These are phyloP conservation scores for Cladochytrium replicatum DNA, from an alignment of 192 early-diverging fungal genomes.

Conservation along the genomic window DNA sequence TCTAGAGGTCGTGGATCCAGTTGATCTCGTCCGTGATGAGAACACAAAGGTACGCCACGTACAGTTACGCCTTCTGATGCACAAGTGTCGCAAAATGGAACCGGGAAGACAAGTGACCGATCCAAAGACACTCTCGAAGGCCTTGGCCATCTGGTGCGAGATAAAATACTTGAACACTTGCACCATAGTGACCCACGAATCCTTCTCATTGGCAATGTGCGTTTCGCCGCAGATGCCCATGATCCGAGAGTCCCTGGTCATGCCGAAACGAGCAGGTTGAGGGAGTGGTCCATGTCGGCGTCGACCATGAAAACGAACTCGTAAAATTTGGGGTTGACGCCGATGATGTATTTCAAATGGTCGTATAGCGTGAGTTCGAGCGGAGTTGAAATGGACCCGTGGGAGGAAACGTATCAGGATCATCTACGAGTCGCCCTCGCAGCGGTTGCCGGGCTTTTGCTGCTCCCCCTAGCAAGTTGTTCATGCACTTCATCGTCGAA, in stretches of 20 bases:
- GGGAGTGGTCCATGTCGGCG: conserved; percentile 86
- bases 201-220: conserved; percentile 79
- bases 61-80: no score
- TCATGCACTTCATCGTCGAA: conserved; percentile 51
- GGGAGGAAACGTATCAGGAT: conserved; percentile 96
- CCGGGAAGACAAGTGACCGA: conserved; percentile 20
- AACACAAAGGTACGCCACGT: no score
- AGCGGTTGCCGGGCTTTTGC: conserved; percentile 82
- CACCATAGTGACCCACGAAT: conserved; percentile 95
- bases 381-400: conserved; percentile 93
- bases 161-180: conserved; percentile 99
- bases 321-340: conserved; percentile 90
- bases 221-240: conserved; percentile 97
- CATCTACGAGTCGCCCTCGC: conserved; percentile 98
- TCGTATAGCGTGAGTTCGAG: conserved; percentile 96
- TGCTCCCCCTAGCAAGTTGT: conserved; percentile 76
- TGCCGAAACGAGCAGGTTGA: conserved; percentile 87
- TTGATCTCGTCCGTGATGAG: no score
- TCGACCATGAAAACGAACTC: conserved; percentile 98
- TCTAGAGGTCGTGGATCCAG: no score
- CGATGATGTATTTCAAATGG: conserved; percentile 98
- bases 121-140: conserved; percentile 18
- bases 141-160: conserved; percentile 25
- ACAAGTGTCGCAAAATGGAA: no score
- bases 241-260: conserved; percentile 84